Percentiles rank a stretch among this genome's conserved stretches.
phyloP scores from a whole-genome alignment of 345 rosid genomes.

The Syzygium grande region DNA sequence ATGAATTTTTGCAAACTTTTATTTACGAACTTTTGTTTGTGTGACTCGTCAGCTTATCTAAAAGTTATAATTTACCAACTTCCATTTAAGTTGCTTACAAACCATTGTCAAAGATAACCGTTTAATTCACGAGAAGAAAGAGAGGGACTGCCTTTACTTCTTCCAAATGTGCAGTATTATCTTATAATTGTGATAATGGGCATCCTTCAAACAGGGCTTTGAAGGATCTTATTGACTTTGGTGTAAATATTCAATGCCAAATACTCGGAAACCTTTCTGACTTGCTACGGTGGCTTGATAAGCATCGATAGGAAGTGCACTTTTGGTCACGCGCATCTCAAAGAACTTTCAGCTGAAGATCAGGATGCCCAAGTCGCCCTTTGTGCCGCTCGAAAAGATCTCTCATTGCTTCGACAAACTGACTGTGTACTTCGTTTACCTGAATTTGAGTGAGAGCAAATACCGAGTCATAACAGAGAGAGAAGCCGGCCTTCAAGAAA shows the following conservation, averaged over 20 bases:
- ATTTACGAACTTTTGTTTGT: not conserved
- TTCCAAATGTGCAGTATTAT: not conserved
- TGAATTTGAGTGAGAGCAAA: constrained; percentile 4
- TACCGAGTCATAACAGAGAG: not conserved
- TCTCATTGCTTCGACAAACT: constrained; percentile 57
- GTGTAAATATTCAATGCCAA: not conserved
- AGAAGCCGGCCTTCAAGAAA: not conserved
- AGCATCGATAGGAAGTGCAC: not conserved
- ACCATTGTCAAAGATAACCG: not conserved
- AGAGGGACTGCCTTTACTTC: not conserved
- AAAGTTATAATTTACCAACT: not conserved
- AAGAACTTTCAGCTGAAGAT: constrained; percentile 56
- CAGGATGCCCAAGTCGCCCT: constrained; percentile 43
- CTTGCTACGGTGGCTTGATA: not conserved
- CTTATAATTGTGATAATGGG: not conserved
- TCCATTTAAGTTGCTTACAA: not conserved
- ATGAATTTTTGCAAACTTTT: not conserved
- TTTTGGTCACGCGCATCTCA: constrained; percentile 1
- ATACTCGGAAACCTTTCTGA: not conserved
- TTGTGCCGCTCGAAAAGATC: constrained; percentile 79
- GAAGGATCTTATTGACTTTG: not conserved
- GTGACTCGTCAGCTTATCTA: not conserved
- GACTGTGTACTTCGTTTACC: constrained; percentile 43
- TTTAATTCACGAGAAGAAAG: not conserved
- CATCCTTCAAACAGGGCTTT: not conserved